Conservation (phyloP, 805 yeast species). For the Tetrapisispora phaffii region DNA sequence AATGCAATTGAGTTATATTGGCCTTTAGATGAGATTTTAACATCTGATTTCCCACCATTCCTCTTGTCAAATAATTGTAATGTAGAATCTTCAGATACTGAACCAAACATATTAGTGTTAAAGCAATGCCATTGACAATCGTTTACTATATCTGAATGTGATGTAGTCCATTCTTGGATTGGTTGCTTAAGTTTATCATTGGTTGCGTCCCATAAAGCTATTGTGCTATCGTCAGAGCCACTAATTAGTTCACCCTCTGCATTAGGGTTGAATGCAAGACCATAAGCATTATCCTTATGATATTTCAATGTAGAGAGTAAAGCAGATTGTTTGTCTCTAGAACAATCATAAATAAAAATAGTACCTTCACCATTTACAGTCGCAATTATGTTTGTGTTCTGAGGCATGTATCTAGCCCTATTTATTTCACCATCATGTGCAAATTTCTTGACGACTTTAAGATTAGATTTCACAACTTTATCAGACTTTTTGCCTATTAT, state of each 20-base stretch:
- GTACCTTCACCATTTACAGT: conserved; percentile 62
- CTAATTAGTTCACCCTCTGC: conserved; percentile 44
- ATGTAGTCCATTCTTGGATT: conserved; percentile 18
- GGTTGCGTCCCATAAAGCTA: conserved; percentile 51
- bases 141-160: conserved; percentile 55
- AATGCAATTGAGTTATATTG: conserved; percentile 57
- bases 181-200: conserved; percentile 17
- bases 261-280: conserved; percentile 54
- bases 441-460: conserved; percentile 52
- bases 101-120: conserved; percentile 45
- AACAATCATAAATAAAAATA: conserved; percentile 42
- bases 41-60: conserved; percentile 15
- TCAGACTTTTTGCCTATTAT: conserved; percentile 16
- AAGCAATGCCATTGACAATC: conserved; percentile 65
- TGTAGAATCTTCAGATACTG: conserved; percentile 63
- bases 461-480: conserved; percentile 32
- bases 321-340: conserved; percentile 21
- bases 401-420: conserved; percentile 64
- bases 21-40: conserved; percentile 22
- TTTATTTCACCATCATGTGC: conserved; percentile 58
- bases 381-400: conserved; percentile 43
- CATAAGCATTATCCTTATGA: conserved; percentile 64
- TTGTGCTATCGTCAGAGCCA: conserved; percentile 55
- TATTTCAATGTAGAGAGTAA: conserved; percentile 36
- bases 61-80: conserved; percentile 48